These are phyloP conservation scores for Citrullus mucosospermus DNA, from an alignment of 306 rosid genomes.

Conservation along the genomic window DNA sequence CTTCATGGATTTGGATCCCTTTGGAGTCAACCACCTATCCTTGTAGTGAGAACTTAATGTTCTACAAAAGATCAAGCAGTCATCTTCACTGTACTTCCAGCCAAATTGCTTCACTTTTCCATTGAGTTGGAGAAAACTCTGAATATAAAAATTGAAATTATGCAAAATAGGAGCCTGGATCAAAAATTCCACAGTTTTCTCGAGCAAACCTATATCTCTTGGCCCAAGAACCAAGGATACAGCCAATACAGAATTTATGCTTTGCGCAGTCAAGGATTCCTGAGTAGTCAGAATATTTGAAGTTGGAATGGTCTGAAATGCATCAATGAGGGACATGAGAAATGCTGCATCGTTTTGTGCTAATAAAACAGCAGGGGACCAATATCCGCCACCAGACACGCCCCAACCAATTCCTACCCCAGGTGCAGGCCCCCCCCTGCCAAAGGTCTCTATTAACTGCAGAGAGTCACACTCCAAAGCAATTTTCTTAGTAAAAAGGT, in stretches of 20 bases:
- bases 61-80: slow-evolving; percentile 41
- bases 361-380: slow-evolving; percentile 59
- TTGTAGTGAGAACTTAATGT: slow-evolving; percentile 63
- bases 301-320: slow-evolving; percentile 19
- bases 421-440: slow-evolving; percentile 94
- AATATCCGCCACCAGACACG: slow-evolving; percentile 73
- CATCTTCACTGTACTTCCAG: slow-evolving; percentile 63
- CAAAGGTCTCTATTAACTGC: slow-evolving; percentile 65
- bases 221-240: slow-evolving; percentile 71
- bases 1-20: slow-evolving; percentile 32
- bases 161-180: slow-evolving; percentile 43
- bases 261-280: slow-evolving; percentile 29
- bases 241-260: slow-evolving; percentile 42
- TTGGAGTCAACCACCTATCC: slow-evolving; percentile 64
- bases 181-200: slow-evolving; percentile 42
- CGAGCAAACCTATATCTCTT: slow-evolving; percentile 29
- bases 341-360: slow-evolving; percentile 49
- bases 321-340: slow-evolving; percentile 41
- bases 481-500: slow-evolving; percentile 38
- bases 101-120: slow-evolving; percentile 28
- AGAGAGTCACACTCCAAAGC: slow-evolving; percentile 39
- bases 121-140: slow-evolving; percentile 25
- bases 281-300: slow-evolving; percentile 20
- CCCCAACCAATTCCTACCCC: slow-evolving; percentile 97
- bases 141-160: slow-evolving; percentile 45